Evolutionary conservation across 768 basidiomycete species (phyloP).

Genomic region (Collybia mongolica): DNA sequence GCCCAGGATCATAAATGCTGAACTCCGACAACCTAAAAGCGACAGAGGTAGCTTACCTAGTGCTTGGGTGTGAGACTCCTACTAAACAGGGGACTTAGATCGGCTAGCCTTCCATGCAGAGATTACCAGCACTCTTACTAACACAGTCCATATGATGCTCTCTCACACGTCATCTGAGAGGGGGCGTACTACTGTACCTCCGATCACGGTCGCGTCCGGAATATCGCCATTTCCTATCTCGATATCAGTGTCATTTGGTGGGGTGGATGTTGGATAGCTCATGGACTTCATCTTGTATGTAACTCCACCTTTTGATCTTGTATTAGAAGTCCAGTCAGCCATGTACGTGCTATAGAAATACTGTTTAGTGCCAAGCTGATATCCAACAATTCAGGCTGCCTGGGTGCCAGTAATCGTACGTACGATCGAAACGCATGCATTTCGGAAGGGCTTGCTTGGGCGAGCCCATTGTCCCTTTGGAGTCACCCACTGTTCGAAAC

Average conservation of each 20-base stretch:
- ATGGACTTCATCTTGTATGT: not conserved
- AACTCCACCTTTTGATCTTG: not conserved
- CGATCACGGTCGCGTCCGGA: slow-evolving; percentile 72
- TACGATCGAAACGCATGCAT: too few relatives aligned
- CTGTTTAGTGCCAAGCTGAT: not conserved
- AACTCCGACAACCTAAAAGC: slow-evolving; percentile 68
- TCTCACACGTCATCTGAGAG: slow-evolving; percentile 76
- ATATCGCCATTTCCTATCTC: slow-evolving; percentile 83
- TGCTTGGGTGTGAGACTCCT: not conserved
- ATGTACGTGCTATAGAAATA: not conserved
- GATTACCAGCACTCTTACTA: slow-evolving; percentile 62
- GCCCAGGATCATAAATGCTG: slow-evolving; percentile 74
- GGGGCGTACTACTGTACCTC: slow-evolving; percentile 73
- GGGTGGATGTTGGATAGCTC: slow-evolving; percentile 48
- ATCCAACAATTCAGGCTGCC: not conserved
- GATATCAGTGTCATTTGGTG: slow-evolving; percentile 67
- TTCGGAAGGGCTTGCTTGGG: too few relatives aligned
- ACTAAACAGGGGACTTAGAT: slow-evolving; percentile 21
- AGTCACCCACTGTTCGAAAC: too few relatives aligned
- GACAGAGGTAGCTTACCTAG: slow-evolving; percentile 50
- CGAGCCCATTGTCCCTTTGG: too few relatives aligned
- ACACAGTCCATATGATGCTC: slow-evolving; percentile 69
- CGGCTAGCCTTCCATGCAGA: slow-evolving; percentile 52
- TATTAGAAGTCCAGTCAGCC: not conserved
- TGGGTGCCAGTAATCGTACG: not conserved